Evolutionary conservation across 2,329 filamentous ascomycete genomes (phyloP).

Genomic region (Colletotrichum salicis): DNA sequence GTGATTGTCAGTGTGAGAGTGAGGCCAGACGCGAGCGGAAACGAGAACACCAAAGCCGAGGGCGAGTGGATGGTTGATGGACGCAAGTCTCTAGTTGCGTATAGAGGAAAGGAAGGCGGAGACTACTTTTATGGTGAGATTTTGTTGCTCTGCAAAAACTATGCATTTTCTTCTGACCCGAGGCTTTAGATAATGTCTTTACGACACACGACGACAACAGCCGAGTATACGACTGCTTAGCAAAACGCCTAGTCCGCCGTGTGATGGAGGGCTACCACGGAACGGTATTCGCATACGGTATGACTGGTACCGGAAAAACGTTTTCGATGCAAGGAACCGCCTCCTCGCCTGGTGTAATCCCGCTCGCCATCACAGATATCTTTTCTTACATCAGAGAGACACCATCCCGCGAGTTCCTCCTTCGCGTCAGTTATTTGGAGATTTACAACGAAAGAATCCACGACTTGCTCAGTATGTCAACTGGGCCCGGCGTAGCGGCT

Average conservation of each 20-base stretch:
- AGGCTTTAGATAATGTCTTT: constrained; percentile 87
- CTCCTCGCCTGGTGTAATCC: constrained; percentile 94
- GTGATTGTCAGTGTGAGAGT: constrained; percentile 96
- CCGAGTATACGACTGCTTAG: constrained; percentile 91
- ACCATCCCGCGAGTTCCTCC: constrained; percentile 89
- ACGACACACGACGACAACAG: constrained; percentile 93
- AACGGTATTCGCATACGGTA: constrained; percentile 98
- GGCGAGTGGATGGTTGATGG: constrained; percentile 94
- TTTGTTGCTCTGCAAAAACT: background rate
- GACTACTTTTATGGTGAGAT: constrained; percentile 87
- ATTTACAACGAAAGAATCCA: constrained; percentile 99
- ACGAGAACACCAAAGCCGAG: constrained; percentile 69
- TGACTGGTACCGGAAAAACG: constrained; percentile 98
- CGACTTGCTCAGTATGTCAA: constrained; percentile 84
- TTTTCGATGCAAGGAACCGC: constrained; percentile 99
- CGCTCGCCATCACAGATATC: constrained; percentile 96
- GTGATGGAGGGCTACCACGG: constrained; percentile 99
- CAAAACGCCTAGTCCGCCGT: constrained; percentile 91
- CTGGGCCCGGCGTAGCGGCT: constrained; percentile 64
- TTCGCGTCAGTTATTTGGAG: constrained; percentile 97
- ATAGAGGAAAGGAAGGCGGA: constrained; percentile 87
- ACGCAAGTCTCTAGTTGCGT: constrained; percentile 82
- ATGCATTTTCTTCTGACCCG: constrained; percentile 36
- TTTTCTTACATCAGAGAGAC: constrained; percentile 99
- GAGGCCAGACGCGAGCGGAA: constrained; percentile 79